A percentile compares a stretch with the other conserved stretches of the same genome.
Evolutionary conservation across 2,329 filamentous ascomycete genomes (phyloP).

Genomic region (Claviceps fusiformis): DNA sequence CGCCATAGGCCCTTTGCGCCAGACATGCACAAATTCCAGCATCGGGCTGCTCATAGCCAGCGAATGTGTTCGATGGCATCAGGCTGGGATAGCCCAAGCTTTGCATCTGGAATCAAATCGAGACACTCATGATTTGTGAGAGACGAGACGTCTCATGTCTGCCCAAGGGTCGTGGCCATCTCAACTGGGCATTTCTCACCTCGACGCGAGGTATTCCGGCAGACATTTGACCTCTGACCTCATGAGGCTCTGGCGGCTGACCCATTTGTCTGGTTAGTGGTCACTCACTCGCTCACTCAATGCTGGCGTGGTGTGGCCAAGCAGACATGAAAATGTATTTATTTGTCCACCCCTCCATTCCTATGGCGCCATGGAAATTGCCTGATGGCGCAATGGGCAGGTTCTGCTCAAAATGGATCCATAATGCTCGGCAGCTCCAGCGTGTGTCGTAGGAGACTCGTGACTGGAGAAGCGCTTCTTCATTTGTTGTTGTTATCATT

Average conservation of each 20-base stretch:
- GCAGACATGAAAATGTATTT: neutral
- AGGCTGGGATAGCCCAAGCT: neutral
- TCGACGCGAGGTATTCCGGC: neutral
- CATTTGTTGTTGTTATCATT: too few species aligned
- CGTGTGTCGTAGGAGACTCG: too few species aligned
- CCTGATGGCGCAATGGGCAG: slow-evolving; percentile 8
- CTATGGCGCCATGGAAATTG: neutral
- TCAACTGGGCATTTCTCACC: neutral
- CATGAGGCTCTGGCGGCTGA: too few species aligned
- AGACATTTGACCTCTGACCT: too few species aligned
- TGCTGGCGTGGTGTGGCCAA: too few species aligned
- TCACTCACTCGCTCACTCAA: too few species aligned
- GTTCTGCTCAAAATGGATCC: slow-evolving; percentile 1
- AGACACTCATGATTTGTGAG: neutral
- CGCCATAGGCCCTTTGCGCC: too few species aligned
- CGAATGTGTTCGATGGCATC: neutral
- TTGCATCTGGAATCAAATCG: neutral
- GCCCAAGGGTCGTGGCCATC: neutral
- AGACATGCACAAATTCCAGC: neutral
- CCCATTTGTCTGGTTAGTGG: too few species aligned
- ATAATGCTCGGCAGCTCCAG: too few species aligned
- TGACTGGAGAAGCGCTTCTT: too few species aligned
- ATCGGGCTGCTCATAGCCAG: neutral
- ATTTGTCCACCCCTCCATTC: neutral
- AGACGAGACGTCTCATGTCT: neutral